Evolutionary conservation across 768 basidiomycete genomes (phyloP), one percentile per base, ranked within the genome.

Genomic region (Tricholoma flavovirens): DNA sequence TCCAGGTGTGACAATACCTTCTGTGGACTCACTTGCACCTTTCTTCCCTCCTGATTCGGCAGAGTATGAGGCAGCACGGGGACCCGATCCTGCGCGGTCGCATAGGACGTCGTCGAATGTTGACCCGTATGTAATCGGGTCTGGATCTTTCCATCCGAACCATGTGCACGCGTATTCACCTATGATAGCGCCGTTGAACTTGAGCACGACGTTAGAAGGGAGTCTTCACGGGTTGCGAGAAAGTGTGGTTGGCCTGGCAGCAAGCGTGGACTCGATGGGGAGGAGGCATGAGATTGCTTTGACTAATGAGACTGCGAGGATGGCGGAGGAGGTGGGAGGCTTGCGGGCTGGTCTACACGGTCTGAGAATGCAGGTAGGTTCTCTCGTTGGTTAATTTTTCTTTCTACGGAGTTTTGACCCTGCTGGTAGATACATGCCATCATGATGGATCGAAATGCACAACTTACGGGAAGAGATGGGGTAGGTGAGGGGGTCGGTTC

Each of bases 361-460:
- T 2, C 67, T 93, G 46, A 77, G 90, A 54, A 87, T 92, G 77
- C 90, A 91, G 81, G 84, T 89, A 55, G 11, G 79, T 70, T 22
- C 8, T 10, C 10, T 21, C 19, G 38, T n/a, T n/a, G 46, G 48
- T 59, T 40, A 42, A 33, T 35, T 43, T 53, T 36, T 49, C 30
- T 8, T 26, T 17, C 15, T 15, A 24, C 7, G 24, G 49, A 46
- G 0, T 36, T 49, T n/a, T 56, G 50, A 56, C 60, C 33, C 12
- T 24, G 14, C 29, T 42, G 15, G 12, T 63, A 84, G 82, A 67
- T 84, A 53, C 87, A 89, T 63, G 77, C 80, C 48, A 79, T 90
- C 58, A 85, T 90, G 85, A 83, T 88, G 83, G 86, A 88, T 40
- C 76, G 85, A 56, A 87, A 85, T 69, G 80, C 80, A 14, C 79